Percentiles rank a stretch among this genome's conserved stretches.
Evolutionary conservation across 108 stramenopile genomes (phyloP).

Genomic region (Nannochloropsis gaditana): DNA sequence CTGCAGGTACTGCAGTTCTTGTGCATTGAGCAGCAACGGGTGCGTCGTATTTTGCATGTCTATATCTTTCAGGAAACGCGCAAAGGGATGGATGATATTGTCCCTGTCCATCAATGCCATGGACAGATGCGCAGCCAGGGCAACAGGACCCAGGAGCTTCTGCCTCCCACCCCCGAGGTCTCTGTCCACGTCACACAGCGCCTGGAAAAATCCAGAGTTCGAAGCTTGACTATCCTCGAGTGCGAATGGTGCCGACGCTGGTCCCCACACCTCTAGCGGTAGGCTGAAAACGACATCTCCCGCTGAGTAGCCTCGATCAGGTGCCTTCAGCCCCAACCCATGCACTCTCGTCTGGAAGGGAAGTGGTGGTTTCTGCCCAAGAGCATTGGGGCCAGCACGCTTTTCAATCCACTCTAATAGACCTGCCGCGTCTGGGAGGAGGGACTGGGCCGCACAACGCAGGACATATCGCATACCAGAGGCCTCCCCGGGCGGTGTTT

Average conservation of each 20-base stretch:
- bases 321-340: not conserved
- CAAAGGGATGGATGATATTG: not conserved
- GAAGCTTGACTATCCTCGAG: not conserved
- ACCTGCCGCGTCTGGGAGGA: not conserved
- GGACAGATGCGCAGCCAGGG: not conserved
- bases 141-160: not conserved
- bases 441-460: slow-evolving; percentile 3
- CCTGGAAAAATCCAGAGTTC: not conserved
- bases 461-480: not conserved
- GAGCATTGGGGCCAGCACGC: not conserved
- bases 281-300: not conserved
- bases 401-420: not conserved
- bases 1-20: not conserved
- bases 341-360: not conserved
- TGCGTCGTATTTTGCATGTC: not conserved
- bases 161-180: not conserved
- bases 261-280: not conserved
- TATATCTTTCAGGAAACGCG: not conserved
- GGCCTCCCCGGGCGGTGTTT: too few species aligned
- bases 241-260: not conserved
- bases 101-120: not conserved
- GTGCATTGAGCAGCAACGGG: not conserved
- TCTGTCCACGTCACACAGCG: not conserved
- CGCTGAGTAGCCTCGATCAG: not conserved
- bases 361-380: not conserved